Percentiles rank a stretch among this genome's conserved stretches.
Evolutionary conservation across 2,329 filamentous ascomycete species (phyloP).

Genomic region (Anisogramma anomala): DNA sequence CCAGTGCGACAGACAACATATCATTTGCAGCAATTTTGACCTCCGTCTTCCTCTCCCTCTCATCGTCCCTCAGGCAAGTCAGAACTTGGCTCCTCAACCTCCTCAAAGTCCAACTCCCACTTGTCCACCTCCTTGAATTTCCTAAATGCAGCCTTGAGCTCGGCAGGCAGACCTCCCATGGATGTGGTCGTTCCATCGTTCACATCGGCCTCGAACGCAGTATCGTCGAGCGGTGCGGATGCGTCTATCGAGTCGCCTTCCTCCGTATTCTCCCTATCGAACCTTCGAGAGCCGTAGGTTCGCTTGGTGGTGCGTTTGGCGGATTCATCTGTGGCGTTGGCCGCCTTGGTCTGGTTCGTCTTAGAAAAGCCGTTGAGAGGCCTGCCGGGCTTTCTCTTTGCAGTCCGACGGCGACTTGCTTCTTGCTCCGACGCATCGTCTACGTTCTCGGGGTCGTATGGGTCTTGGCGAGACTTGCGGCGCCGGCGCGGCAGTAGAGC

Average conservation of each 20-base stretch:
- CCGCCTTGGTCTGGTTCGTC: conserved; percentile 1
- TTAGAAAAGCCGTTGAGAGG: conserved; percentile 7
- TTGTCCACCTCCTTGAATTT: conserved; percentile 60
- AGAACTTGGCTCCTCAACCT: conserved; percentile 45
- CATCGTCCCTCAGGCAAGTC: conserved; percentile 27
- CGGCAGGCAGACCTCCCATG: conserved; percentile 31
- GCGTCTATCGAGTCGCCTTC: conserved; percentile 25
- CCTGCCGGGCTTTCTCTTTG: conserved; percentile 19
- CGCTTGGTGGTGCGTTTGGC: conserved; percentile 19
- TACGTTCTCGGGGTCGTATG: conserved; percentile 35
- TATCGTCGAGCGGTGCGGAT: conserved; percentile 31
- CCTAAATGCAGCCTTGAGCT: conserved; percentile 45
- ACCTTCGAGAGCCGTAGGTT: conserved; percentile 38
- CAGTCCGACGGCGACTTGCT: conserved; percentile 28
- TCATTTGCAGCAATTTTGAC: neutral
- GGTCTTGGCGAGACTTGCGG: conserved; percentile 24
- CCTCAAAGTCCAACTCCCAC: conserved; percentile 58
- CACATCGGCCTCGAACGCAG: conserved; percentile 24
- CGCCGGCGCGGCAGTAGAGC: conserved; percentile 42
- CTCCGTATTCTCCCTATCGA: conserved; percentile 47
- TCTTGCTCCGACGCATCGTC: conserved; percentile 28
- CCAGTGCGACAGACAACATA: neutral
- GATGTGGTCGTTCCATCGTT: conserved; percentile 26
- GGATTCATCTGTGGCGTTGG: neutral
- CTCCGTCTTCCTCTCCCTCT: neutral